Percentiles rank a stretch among this genome's conserved stretches.
Evolutionary conservation across 2,329 filamentous ascomycete species (phyloP).

Genomic region (Cladosporium sp.): DNA sequence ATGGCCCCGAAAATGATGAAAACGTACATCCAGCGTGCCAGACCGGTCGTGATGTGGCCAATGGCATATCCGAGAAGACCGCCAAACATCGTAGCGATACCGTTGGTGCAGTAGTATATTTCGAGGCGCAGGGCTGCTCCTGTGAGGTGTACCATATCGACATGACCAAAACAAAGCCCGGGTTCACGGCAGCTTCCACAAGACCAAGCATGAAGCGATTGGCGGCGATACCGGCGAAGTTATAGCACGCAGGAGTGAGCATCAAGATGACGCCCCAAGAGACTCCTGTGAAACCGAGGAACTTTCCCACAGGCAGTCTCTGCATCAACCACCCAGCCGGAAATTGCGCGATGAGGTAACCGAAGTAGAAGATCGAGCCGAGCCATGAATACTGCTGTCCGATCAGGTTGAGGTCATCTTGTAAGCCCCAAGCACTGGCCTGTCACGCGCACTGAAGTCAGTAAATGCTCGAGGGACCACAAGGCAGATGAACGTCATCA

Average conservation of each 20-base stretch:
- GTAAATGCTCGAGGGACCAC: not conserved
- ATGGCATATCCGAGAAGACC: constrained; percentile 56
- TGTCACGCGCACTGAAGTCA: not conserved
- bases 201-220: constrained; percentile 36
- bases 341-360: constrained; percentile 45
- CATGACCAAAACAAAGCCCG: constrained; percentile 35
- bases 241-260: constrained; percentile 38
- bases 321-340: constrained; percentile 43
- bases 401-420: constrained; percentile 26
- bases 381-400: constrained; percentile 52
- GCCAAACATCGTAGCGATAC: constrained; percentile 60
- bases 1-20: constrained; percentile 52
- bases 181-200: constrained; percentile 34
- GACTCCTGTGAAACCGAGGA: constrained; percentile 39
- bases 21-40: constrained; percentile 53
- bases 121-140: constrained; percentile 52
- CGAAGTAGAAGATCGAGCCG: constrained; percentile 48
- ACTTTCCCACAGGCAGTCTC: constrained; percentile 44
- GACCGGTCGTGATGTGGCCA: constrained; percentile 53
- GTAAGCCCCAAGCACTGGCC: constrained; percentile 45
- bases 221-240: constrained; percentile 36
- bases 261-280: constrained; percentile 40
- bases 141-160: constrained; percentile 35
- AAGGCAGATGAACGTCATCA: no score
- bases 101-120: constrained; percentile 51